Base-by-base conservation (phyloP, 1,284 basidiomycete species). In the Cryptococcus floricola region DNA sequence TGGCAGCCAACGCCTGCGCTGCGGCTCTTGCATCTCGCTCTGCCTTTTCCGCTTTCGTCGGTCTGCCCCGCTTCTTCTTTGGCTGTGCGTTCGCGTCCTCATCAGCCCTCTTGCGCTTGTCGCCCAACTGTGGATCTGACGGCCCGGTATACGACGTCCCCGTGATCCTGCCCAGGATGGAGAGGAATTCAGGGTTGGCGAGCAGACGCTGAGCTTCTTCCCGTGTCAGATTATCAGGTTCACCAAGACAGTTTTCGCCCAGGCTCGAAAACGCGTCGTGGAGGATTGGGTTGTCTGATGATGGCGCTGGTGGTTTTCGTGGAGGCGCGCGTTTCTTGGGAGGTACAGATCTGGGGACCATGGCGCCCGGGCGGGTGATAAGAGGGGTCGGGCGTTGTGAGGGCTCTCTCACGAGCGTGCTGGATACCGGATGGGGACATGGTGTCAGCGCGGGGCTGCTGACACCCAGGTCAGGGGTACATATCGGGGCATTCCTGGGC, bases 161-260 rank as follows among this genome's bases (percentile, higher is more conserved):
- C 2, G 67, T 67, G 10, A 71, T 57, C 39, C 66, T 63, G 34
- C 69, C 62, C 16, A 75, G 56, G 63, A 69, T 66, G 49, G 56
- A 60, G 19, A 73, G 51, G 60, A 75, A 73, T 1, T 69, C 66
- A 1, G 71, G 68, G 12, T 54, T 60, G 38, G 65, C 67, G 5
- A 74, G 56, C 18, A 73, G 50, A 14, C 70, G 45, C 47, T 71
- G 62, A 4, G 70, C 71, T 49, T 73, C 68, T 28, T 73, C 73
- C 39, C 69, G 61, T 1, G 73, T 73, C 37, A 75, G 59, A 39
- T 37, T 19, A 1, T 38, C 48, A 5, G 48, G 48, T 5, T 18
- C 34, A 4, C 25, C 37, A n/a, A 27, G 48, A 16, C 14, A 16
- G 25, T 25, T 27, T 25, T 25, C 19, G 45, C 19, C 19, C 7